Conservation (phyloP, 257 asterid species). For the Gynochthodes officinalis region DNA sequence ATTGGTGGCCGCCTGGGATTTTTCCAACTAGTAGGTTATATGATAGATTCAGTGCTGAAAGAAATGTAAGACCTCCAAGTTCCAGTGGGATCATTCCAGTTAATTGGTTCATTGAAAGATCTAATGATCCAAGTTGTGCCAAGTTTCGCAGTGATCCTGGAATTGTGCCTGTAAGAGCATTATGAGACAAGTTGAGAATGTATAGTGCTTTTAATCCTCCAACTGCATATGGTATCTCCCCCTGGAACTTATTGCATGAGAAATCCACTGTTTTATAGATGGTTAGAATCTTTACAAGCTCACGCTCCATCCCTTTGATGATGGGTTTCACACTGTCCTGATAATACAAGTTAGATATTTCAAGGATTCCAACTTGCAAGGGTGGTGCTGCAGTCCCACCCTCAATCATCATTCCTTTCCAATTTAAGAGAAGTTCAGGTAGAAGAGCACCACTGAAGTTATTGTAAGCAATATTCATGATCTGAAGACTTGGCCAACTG, state of each 20-base stretch:
- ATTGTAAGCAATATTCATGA: constrained; percentile 36
- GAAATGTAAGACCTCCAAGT: constrained; percentile 43
- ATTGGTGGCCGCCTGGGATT: constrained; percentile 45
- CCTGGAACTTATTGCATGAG: constrained; percentile 45
- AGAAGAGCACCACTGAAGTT: constrained; percentile 27
- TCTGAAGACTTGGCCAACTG: constrained; percentile 33
- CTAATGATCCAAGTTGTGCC: constrained; percentile 48
- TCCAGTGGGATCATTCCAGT: constrained; percentile 41
- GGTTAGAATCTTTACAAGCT: constrained; percentile 53
- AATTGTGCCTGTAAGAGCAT: constrained; percentile 44
- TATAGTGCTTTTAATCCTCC: constrained; percentile 52
- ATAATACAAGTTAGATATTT: constrained; percentile 32
- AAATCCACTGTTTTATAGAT: constrained; percentile 38
- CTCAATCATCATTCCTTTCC: constrained; percentile 26
- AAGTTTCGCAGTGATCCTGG: constrained; percentile 52
- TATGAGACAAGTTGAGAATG: constrained; percentile 52
- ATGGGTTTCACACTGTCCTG: constrained; percentile 53
- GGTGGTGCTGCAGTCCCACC: constrained; percentile 5
- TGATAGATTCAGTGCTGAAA: constrained; percentile 45
- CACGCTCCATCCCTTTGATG: constrained; percentile 52
- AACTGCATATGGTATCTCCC: constrained; percentile 40
- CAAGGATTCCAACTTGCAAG: constrained; percentile 20
- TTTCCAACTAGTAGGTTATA: constrained; percentile 36
- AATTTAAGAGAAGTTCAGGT: constrained; percentile 13
- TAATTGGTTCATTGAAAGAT: constrained; percentile 47